phyloP scores from a whole-genome alignment of 2,329 filamentous ascomycete genomes.

The Colletotrichum sojae region DNA sequence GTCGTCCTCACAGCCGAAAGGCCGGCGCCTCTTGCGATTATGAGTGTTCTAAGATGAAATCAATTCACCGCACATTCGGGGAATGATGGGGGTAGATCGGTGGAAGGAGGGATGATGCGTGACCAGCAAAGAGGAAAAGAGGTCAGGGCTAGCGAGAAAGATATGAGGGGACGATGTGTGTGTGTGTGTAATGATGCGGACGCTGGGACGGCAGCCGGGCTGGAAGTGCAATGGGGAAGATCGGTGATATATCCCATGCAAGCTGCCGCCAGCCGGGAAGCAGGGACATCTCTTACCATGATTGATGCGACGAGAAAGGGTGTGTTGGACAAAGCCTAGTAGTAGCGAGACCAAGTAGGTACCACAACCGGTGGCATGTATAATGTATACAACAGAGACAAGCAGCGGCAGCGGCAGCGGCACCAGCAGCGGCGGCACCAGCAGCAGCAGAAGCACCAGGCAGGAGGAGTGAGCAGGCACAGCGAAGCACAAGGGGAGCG shows the following conservation, averaged over 20 bases:
- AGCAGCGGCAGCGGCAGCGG: conserved; percentile 34
- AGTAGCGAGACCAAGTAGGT: conserved; percentile 49
- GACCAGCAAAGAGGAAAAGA: conserved; percentile 40
- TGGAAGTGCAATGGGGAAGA: conserved; percentile 46
- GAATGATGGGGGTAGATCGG: conserved; percentile 45
- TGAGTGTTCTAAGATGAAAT: conserved; percentile 52
- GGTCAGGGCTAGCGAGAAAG: conserved; percentile 45
- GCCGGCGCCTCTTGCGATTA: conserved; percentile 61
- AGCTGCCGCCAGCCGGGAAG: conserved; percentile 57
- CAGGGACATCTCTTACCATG: conserved; percentile 63
- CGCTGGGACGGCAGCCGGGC: conserved; percentile 42
- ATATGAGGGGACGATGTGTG: conserved; percentile 38
- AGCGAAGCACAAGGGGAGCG: conserved; percentile 43
- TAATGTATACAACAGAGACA: conserved; percentile 50
- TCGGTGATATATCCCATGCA: conserved; percentile 62
- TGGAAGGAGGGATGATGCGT: conserved; percentile 36
- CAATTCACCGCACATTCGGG: conserved; percentile 57
- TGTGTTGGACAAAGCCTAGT: conserved; percentile 54
- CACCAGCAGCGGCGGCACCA: conserved; percentile 16
- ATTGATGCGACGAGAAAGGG: conserved; percentile 57
- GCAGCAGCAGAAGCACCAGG: conserved; percentile 28
- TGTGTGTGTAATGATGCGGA: conserved; percentile 39
- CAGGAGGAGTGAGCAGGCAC: conserved; percentile 39
- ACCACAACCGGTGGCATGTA: conserved; percentile 54
- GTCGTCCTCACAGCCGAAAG: conserved; percentile 55